These are phyloP conservation scores for Aspergillus alliaceus DNA, from an alignment of 2,329 filamentous ascomycete genomes.

Conservation along the genomic window DNA sequence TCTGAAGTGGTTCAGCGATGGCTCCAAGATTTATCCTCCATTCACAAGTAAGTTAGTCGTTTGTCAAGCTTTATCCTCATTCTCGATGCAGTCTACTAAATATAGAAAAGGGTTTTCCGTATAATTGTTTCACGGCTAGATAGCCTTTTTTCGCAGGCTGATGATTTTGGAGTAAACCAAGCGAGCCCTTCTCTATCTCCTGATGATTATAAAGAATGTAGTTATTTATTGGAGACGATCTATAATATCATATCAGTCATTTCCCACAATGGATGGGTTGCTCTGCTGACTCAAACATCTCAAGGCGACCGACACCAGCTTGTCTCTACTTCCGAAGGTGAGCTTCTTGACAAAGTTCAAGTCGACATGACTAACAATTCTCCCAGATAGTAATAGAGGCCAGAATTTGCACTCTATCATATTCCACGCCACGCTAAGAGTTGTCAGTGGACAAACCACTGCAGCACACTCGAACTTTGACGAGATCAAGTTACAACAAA, in stretches of 20 bases:
- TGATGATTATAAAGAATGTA: slow-evolving; percentile 72
- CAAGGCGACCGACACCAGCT: slow-evolving; percentile 49
- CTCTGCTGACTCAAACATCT: slow-evolving; percentile 64
- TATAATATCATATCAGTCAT: slow-evolving; percentile 70
- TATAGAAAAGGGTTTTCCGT: slow-evolving; percentile 34
- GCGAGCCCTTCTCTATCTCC: slow-evolving; percentile 49
- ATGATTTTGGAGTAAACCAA: slow-evolving; percentile 13
- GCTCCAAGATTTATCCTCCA: slow-evolving; percentile 62
- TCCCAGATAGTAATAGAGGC: slow-evolving; percentile 24
- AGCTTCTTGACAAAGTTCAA: neutral
- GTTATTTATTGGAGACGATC: slow-evolving; percentile 76
- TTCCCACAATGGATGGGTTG: slow-evolving; percentile 68
- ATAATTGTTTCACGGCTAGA: slow-evolving; percentile 37
- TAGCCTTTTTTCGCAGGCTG: slow-evolving; percentile 28
- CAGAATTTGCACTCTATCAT: slow-evolving; percentile 35
- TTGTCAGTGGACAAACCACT: slow-evolving; percentile 25
- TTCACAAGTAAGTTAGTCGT: slow-evolving; percentile 47
- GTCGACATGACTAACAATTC: slow-evolving; percentile 1
- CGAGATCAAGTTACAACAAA: slow-evolving; percentile 68
- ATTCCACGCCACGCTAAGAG: slow-evolving; percentile 31
- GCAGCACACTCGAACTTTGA: slow-evolving; percentile 46
- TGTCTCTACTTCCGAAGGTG: slow-evolving; percentile 52
- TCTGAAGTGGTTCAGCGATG: slow-evolving; percentile 78
- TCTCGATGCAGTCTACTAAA: neutral
- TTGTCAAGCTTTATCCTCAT: too few species aligned